Base-by-base conservation (phyloP, 805 yeast species). In the Cyberlindnera samutprakarnensis region DNA sequence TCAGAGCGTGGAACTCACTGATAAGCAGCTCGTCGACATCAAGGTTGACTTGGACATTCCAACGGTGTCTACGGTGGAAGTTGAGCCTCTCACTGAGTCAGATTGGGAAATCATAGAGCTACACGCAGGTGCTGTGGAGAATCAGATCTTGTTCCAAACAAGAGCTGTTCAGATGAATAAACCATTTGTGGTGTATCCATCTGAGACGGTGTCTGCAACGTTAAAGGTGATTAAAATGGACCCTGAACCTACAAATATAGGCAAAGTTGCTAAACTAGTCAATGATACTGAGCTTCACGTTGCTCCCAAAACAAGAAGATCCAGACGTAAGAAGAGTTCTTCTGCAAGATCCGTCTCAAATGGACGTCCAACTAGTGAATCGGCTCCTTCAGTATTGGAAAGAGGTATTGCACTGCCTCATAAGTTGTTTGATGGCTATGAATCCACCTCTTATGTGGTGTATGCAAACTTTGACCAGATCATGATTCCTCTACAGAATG, bases 21-120 rank as follows among this genome's bases (percentile, higher is more conserved):
- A 75, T 23, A 56, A 57, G 17, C 52, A 64, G 7, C 51, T 41
- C 14, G 49, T 72, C 3, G 53, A 59, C 2, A 38, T 81, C 24
- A 62, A 58, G 23, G 49, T 79, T 32, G 66, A 70, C 34, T 61
- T 72, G 11, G 62, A 70, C 23, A 53, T 64, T 1, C 72, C 68
- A n/a, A 65, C 57, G 25, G 74, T 86, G 1, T 61, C 65, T 6
- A 72, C 75, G 4, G 76, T 88, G 3, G 76, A 72, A 46, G 66
- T 90, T 27, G 95, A 84, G 47, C 97, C 97, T 0, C 57, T 70
- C 14, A 67, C 84, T 0, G 55, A 77, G 2, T 68, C 79, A 5
- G 98, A 90, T 51, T 90, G 96, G 96, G 96, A 88, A 43, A 61
- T 84, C 18, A 82, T 87, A 3, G 95, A 88, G 49, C 56, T 81